Conservation (phyloP, 768 basidiomycete genomes). For the Mycena rebaudengoi region DNA sequence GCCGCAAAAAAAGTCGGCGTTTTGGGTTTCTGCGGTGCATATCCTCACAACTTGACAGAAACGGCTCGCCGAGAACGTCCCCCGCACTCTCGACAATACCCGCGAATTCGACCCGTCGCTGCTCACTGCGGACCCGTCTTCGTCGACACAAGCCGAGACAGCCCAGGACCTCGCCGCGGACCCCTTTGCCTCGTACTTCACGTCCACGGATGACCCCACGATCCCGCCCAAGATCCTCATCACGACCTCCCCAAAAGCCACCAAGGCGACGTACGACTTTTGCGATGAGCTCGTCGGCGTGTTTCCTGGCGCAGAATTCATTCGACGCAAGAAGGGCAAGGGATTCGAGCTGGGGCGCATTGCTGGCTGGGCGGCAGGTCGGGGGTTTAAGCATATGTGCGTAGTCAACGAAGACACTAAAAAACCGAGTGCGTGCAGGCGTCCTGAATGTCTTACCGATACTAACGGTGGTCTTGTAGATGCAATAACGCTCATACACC, state of each 20-base stretch:
- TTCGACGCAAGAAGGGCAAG: slow-evolving; percentile 85
- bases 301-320: slow-evolving; percentile 93
- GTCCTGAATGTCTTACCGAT: neutral
- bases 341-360: slow-evolving; percentile 92
- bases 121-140: slow-evolving; percentile 62
- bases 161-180: slow-evolving; percentile 77
- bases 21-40: neutral
- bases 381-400: slow-evolving; percentile 88
- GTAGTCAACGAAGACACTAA: slow-evolving; percentile 98
- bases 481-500: slow-evolving; percentile 89
- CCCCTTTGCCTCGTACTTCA: slow-evolving; percentile 82
- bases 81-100: slow-evolving; percentile 92
- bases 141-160: slow-evolving; percentile 59
- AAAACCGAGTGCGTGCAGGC: slow-evolving; percentile 78
- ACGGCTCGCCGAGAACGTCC: slow-evolving; percentile 86
- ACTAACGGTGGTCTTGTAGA: slow-evolving; percentile 56
- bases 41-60: slow-evolving; percentile 54
- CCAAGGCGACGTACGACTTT: slow-evolving; percentile 90
- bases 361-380: slow-evolving; percentile 90
- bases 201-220: slow-evolving; percentile 68
- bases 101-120: slow-evolving; percentile 84
- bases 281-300: slow-evolving; percentile 90
- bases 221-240: slow-evolving; percentile 88
- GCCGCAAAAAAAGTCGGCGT: slow-evolving; percentile 75
- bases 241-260: slow-evolving; percentile 89